Percentiles rank a stretch among this genome's conserved stretches.
Evolutionary conservation across 1,139 yeast genomes (phyloP).

Genomic region (Hansenula sp.): DNA sequence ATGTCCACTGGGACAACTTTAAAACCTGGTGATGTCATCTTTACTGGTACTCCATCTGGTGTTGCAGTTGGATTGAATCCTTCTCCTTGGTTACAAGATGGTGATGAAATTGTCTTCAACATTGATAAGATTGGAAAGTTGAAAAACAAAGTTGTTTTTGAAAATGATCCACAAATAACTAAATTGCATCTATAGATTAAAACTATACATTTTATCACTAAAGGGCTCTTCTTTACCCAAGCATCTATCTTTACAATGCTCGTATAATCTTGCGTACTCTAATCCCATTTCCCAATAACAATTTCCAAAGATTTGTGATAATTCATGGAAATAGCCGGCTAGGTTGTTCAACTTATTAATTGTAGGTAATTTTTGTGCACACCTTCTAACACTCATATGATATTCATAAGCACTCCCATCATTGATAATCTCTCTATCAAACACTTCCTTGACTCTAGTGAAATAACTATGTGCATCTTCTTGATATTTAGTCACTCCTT

Average conservation of each 20-base stretch:
- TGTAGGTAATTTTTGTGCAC: constrained; percentile 5
- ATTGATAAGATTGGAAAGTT: constrained; percentile 36
- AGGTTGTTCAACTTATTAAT: constrained; percentile 26
- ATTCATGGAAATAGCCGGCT: constrained; percentile 43
- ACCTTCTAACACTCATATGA: constrained; percentile 20
- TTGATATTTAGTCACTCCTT: constrained; percentile 7
- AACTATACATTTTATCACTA: constrained; percentile 5
- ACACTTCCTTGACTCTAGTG: constrained; percentile 30
- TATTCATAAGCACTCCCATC: constrained; percentile 16
- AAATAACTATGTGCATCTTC: constrained; percentile 23
- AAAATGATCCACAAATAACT: constrained; percentile 12
- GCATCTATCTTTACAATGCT: constrained; percentile 47
- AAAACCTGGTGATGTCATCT: constrained; percentile 41
- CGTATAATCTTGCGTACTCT: constrained; percentile 47
- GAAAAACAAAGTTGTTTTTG: constrained; percentile 32
- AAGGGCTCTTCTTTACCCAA: constrained; percentile 32
- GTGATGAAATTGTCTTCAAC: constrained; percentile 38
- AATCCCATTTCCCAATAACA: constrained; percentile 48
- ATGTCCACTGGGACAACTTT: constrained; percentile 46
- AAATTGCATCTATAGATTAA: constrained; percentile 1
- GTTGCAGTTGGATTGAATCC: constrained; percentile 41
- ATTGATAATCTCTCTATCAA: constrained; percentile 23
- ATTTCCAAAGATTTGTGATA: constrained; percentile 35
- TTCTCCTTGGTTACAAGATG: constrained; percentile 36
- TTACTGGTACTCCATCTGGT: constrained; percentile 50